Evolutionary conservation across 495 filamentous ascomycete genomes (phyloP), one percentile per base, ranked within the genome.

Genomic region (Astrothelium subdiscretum): DNA sequence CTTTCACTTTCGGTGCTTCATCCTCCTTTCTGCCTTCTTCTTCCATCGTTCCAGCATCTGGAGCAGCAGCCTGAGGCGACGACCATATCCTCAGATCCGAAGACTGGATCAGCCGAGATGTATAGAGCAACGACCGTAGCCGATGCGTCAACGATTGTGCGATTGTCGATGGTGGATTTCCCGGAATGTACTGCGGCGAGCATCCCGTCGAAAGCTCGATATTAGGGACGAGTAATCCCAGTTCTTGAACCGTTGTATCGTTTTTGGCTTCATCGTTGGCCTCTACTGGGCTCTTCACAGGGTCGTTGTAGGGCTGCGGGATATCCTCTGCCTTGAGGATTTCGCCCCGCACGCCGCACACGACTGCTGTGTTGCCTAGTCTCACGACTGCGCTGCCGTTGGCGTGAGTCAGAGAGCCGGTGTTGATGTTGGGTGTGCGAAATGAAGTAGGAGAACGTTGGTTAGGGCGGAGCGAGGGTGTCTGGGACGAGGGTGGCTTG

Each of bases 301-400:
- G 48, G 24, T 54, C 48, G n/a, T 59, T 59, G 0, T 72, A 62
- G 4, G 75, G 72, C 52, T 84, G 81, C 31, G 88, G 81, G 48
- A 92, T 86, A 65, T 86, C 79, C 10, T 78, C 75, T 11, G 85
- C 88, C 54, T 82, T 79, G n/a, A 97, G 74, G 20, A 95, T 83
- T 74, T 97, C 94, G 22, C 80, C 92, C 24, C 91, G 83, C 26
- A 97, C 84, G 51, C 94, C 94, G 73, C 91, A 96, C 22, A 98
- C 89, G 6, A 91, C 89, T 0, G 90, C 88, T 8, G 91, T 97
- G 71, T 97, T 90, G 42, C 95, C 94, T 29, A 84, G 75, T 32
- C 95, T 82, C 29, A 97, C 88, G 0, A 97, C 88, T 5, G 92
- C 87, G 67, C 87, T 91, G 51, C 94, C 94, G 71, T 92, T 84